These are phyloP conservation scores for Colletotrichum cuscutae DNA, from an alignment of 2,329 filamentous ascomycete genomes.

Conservation along the genomic window DNA sequence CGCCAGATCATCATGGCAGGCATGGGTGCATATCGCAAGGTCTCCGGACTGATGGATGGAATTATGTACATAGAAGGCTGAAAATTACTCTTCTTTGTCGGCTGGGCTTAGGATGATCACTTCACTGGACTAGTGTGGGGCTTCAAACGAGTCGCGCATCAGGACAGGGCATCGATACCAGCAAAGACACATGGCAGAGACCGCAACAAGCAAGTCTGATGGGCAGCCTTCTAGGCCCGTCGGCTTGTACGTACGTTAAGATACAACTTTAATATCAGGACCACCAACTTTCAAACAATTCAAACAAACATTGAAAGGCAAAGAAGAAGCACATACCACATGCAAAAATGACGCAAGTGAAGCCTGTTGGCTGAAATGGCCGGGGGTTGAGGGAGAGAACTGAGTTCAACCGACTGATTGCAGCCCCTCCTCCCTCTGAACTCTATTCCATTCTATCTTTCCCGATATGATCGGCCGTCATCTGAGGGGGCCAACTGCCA, in stretches of 20 bases:
- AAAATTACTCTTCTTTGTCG: constrained; percentile 9
- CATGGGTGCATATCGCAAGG: constrained; percentile 27
- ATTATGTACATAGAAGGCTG: constrained; percentile 23
- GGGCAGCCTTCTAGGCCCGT: not conserved
- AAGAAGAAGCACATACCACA: not conserved
- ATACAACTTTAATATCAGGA: constrained; percentile 32
- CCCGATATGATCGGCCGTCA: constrained; percentile 16
- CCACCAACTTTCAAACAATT: constrained; percentile 4
- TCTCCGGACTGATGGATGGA: constrained; percentile 24
- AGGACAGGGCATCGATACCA: not conserved
- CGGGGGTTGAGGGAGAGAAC: not conserved
- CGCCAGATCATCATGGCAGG: constrained; percentile 18
- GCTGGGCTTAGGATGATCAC: constrained; percentile 7
- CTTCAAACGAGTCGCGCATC: constrained; percentile 10
- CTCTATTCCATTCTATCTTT: constrained; percentile 7
- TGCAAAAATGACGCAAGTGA: not conserved
- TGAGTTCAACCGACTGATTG: constrained; percentile 3
- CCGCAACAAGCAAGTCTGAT: not conserved
- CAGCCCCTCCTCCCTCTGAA: not conserved
- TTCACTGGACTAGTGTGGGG: not conserved
- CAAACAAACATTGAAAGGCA: not conserved
- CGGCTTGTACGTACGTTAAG: constrained; percentile 20
- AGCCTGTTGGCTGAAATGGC: not conserved
- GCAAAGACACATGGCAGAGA: not conserved
- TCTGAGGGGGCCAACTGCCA: constrained; percentile 9